Percentiles rank a stretch among this genome's conserved stretches.
Evolutionary conservation across 768 basidiomycete genomes (phyloP).

Genomic region (Boletus tomentosulus): DNA sequence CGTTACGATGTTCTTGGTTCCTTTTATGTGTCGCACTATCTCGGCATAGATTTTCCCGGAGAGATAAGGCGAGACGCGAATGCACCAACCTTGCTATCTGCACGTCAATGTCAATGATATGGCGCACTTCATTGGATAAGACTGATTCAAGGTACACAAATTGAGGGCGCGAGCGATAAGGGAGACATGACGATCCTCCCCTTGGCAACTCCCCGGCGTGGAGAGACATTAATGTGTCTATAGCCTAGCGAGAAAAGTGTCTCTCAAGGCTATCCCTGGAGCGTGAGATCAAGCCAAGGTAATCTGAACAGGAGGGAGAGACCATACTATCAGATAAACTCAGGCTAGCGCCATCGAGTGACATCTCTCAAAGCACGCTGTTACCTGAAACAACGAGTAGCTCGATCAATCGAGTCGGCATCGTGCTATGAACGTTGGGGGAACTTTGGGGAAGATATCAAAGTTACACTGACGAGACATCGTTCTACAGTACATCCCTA

Average conservation of each 20-base stretch:
- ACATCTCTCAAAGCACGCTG: too few species aligned
- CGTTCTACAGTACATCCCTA: conserved; percentile 8
- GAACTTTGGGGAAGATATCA: too few species aligned
- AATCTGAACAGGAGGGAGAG: too few species aligned
- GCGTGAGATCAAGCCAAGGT: too few species aligned
- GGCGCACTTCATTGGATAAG: neutral
- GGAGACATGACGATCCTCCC: neutral
- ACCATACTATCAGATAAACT: too few species aligned
- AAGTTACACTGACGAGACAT: neutral
- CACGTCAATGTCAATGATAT: neutral
- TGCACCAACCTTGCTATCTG: neutral
- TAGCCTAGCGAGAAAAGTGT: neutral
- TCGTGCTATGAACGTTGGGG: too few species aligned
- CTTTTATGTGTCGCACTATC: conserved; percentile 12
- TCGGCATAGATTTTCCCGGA: neutral
- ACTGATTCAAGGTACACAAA: neutral
- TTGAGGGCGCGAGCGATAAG: neutral
- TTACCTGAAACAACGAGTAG: too few species aligned
- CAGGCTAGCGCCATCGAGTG: too few species aligned
- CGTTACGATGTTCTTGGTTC: neutral
- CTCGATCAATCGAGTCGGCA: too few species aligned
- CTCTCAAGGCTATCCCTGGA: too few species aligned
- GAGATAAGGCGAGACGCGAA: neutral
- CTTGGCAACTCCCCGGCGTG: too few species aligned
- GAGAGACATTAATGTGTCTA: neutral